Evolutionary conservation across 352 stramenopile genomes (phyloP).

Genomic region (Phytophthora rubi): DNA sequence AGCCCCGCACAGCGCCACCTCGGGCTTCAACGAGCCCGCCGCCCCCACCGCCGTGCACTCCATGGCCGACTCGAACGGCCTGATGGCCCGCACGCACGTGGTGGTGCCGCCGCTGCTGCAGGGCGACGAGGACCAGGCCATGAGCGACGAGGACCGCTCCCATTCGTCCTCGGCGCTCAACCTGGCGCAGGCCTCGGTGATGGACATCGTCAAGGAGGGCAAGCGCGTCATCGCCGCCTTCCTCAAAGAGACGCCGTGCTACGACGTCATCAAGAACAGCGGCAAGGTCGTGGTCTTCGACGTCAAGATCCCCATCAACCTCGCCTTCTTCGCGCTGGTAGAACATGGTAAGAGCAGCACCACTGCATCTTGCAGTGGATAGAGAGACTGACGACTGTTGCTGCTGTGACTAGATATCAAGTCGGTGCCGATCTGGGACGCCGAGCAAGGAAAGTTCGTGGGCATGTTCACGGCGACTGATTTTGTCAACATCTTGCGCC

Average conservation of each 20-base stretch:
- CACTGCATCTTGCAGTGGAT: too few species aligned
- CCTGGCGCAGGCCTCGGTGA: slow-evolving; percentile 48
- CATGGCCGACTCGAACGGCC: slow-evolving; percentile 29
- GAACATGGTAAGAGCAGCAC: slow-evolving; percentile 92
- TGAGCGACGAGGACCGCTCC: slow-evolving; percentile 26
- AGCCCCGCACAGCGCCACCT: slow-evolving; percentile 35
- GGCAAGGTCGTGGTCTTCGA: slow-evolving; percentile 98
- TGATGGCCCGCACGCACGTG: slow-evolving; percentile 27
- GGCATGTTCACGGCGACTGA: slow-evolving; percentile 98
- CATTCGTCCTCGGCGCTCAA: slow-evolving; percentile 43
- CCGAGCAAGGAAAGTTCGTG: slow-evolving; percentile 94
- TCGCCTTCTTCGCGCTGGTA: slow-evolving; percentile 99
- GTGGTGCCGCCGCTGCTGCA: slow-evolving; percentile 25
- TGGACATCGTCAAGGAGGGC: slow-evolving; percentile 83
- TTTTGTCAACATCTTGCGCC: slow-evolving; percentile 97
- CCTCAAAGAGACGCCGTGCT: slow-evolving; percentile 91
- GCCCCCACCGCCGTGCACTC: slow-evolving; percentile 24
- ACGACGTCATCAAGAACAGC: slow-evolving; percentile 96
- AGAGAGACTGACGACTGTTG: slow-evolving; percentile 4
- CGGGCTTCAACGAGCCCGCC: slow-evolving; percentile 31
- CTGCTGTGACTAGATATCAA: slow-evolving; percentile 91
- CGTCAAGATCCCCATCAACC: slow-evolving; percentile 98
- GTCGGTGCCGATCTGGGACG: slow-evolving; percentile 97
- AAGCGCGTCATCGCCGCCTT: slow-evolving; percentile 89
- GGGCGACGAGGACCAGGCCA: slow-evolving; percentile 42